Base-by-base conservation (phyloP, 208 protist genomes). In the Crithidia mellificae region DNA sequence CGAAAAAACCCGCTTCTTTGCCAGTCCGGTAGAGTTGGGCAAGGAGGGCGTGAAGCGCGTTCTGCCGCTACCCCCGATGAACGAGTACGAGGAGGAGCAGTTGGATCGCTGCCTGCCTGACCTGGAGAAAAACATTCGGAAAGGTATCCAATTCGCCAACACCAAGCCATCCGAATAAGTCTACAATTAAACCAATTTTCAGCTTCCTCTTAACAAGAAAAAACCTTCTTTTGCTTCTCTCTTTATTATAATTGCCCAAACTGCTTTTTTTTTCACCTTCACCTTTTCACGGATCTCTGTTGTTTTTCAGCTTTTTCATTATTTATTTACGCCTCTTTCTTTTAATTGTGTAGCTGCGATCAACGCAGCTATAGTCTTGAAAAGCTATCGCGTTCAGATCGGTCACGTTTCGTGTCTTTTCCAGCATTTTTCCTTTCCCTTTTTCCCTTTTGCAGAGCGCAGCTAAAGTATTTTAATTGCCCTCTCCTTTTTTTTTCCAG, bases 61-160 rank as follows among this genome's bases (percentile, higher is more conserved):
- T 30, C 58, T 81, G 41, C 84, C 85, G 19, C 63, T 93, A 72
- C 81, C 80, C 71, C 12, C 80, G 34, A 39, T 93, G 22, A 84
- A 74, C 57, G 63, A 65, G 46, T 88, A 85, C 50, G 88, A 93
- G 57, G 77, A 84, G 68, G 65, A 72, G 54, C 78, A 88, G 52
- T 63, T 98, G n/a, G 89, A 96, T 41, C 83, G 78, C 32, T 83
- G 89, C 66, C 29, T 96, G 17, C 78, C 77, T 1, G 90, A 97
- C 20, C 70, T 98, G 43, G 63, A 93, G 65, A 88, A 80, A 54
- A 95, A 95, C 72, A 96, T 96, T 30, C 58, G 77, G 14, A 96
- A 95, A 72, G 93, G 90, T n/a, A n/a, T 90, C 15, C 74, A 87
- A 30, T 94, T 87, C 56, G 78, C 51, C 43, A 39, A 6, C 17